Evolutionary conservation across 345 rosid genomes (phyloP).

Genomic region (Arabis hirsuta): DNA sequence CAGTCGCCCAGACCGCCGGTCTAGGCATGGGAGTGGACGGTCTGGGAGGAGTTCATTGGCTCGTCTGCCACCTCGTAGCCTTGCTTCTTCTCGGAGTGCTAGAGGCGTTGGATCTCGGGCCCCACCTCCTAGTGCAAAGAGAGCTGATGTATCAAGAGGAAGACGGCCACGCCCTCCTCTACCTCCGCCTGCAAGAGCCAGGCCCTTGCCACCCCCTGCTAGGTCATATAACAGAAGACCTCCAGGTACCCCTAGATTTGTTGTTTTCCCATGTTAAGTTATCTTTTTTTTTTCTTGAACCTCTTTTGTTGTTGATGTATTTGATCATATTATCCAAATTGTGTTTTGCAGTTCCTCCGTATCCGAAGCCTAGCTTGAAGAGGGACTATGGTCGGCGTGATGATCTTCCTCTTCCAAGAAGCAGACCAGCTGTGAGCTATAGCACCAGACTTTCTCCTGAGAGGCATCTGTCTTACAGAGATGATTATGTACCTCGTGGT

Average conservation of each 20-base stretch:
- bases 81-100: conserved; percentile 48
- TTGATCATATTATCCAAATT: conserved; percentile 16
- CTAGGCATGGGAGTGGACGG: conserved; percentile 67
- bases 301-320: background rate
- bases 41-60: conserved; percentile 70
- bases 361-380: conserved; percentile 74
- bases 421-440: conserved; percentile 76
- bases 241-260: conserved; percentile 58
- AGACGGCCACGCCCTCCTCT: conserved; percentile 75
- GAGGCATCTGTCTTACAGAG: conserved; percentile 77
- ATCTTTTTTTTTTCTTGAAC: background rate
- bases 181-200: conserved; percentile 67
- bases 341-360: conserved; percentile 63
- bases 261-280: conserved; percentile 3
- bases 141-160: conserved; percentile 64
- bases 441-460: conserved; percentile 74
- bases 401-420: conserved; percentile 83
- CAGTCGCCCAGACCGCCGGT: conserved; percentile 61
- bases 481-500: conserved; percentile 73
- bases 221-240: conserved; percentile 89
- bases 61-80: conserved; percentile 61
- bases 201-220: conserved; percentile 58
- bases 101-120: conserved; percentile 61
- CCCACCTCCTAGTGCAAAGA: conserved; percentile 60
- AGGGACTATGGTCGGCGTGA: conserved; percentile 82